Evolutionary conservation across 768 basidiomycete species (phyloP).

Genomic region (Albatrellus ellisii): DNA sequence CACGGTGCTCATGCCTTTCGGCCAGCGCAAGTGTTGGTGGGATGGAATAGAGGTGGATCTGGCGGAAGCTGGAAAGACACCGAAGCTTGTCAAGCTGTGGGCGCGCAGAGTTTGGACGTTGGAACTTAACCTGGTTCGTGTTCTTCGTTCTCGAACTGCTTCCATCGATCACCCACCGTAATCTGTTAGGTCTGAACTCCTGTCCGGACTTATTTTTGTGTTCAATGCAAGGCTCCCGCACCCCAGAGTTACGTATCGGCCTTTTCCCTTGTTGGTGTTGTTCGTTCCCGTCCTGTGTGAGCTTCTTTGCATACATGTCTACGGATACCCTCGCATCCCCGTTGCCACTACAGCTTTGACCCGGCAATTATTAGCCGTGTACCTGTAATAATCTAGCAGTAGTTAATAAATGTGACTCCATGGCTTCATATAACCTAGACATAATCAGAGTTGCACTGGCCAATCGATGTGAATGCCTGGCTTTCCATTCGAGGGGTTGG

Average conservation of each 20-base stretch:
- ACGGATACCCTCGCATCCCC: conserved; percentile 3
- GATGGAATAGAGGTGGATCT: conserved; percentile 90
- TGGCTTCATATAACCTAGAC: too few species aligned
- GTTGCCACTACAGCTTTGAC: too few species aligned
- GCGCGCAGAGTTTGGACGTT: conserved; percentile 97
- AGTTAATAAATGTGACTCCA: too few species aligned
- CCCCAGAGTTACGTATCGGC: neutral
- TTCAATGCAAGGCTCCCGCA: neutral
- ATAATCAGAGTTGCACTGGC: too few species aligned
- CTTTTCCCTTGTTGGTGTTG: too few species aligned
- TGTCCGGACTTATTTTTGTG: neutral
- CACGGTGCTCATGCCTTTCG: too few species aligned
- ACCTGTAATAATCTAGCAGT: too few species aligned
- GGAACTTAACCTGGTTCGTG: conserved; percentile 79
- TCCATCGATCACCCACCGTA: conserved; percentile 16
- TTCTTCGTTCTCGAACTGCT: conserved; percentile 10
- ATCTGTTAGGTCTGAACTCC: conserved; percentile 9
- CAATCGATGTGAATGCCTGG: too few species aligned
- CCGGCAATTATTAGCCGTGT: too few species aligned
- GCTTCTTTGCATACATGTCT: conserved; percentile 9
- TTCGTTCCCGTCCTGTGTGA: too few species aligned
- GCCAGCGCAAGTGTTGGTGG: conserved; percentile 98
- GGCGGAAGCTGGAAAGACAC: conserved; percentile 37
- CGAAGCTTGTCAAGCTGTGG: conserved; percentile 77
- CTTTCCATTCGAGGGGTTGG: too few species aligned